phyloP scores from a whole-genome alignment of 768 basidiomycete species.

The Chlorophyllum brunneum region DNA sequence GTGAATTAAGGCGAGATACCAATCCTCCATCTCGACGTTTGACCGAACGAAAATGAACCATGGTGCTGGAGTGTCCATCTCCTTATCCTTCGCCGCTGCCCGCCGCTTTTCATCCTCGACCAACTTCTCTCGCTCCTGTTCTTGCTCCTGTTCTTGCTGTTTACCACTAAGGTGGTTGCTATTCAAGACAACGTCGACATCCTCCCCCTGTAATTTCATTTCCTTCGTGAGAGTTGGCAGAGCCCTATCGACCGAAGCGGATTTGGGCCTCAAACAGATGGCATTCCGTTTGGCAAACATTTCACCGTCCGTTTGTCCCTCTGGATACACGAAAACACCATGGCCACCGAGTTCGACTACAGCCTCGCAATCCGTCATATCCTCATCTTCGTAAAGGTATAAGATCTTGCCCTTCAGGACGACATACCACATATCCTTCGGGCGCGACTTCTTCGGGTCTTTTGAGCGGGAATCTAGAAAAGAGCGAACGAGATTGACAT shows the following conservation, averaged over 20 bases:
- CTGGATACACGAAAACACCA: conserved; percentile 72
- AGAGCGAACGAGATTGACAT: conserved; percentile 75
- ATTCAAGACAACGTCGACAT: conserved; percentile 27
- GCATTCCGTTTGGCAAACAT: conserved; percentile 89
- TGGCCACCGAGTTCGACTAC: conserved; percentile 84
- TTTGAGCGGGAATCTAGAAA: conserved; percentile 81
- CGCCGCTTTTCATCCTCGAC: conserved; percentile 36
- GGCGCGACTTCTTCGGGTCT: conserved; percentile 77
- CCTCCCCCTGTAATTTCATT: conserved; percentile 37
- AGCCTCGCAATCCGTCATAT: conserved; percentile 84
- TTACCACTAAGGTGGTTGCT: conserved; percentile 20
- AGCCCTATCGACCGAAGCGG: conserved; percentile 25
- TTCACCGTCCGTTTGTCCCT: conserved; percentile 79
- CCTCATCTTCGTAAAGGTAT: conserved; percentile 92
- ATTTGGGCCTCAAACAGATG: conserved; percentile 67
- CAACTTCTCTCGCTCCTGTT: conserved; percentile 33
- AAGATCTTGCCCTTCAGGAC: conserved; percentile 89
- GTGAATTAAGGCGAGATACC: conserved; percentile 82
- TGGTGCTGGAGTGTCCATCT: conserved; percentile 51
- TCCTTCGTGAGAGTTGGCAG: conserved; percentile 52
- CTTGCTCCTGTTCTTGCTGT: conserved; percentile 35
- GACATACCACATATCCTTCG: conserved; percentile 92
- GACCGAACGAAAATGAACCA: conserved; percentile 95
- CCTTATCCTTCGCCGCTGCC: conserved; percentile 47
- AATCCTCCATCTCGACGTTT: conserved; percentile 95